Evolutionary conservation across 1,284 basidiomycete species (phyloP).

Genomic region (Volvariella volvacea): DNA sequence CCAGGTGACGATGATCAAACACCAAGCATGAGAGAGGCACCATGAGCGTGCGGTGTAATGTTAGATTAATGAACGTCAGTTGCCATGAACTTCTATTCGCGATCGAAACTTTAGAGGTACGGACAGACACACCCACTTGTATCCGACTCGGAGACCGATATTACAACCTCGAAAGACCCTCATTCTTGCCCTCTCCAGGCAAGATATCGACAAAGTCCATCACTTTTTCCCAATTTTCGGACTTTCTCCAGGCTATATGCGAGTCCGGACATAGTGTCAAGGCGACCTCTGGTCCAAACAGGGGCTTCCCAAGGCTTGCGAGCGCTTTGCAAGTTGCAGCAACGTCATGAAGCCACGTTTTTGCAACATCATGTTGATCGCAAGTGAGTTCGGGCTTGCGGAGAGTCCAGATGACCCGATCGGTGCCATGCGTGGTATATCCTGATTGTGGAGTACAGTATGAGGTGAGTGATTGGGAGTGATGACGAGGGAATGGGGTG

Average conservation of each 20-base stretch:
- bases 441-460: constrained; percentile 31
- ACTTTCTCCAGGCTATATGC: constrained; percentile 45
- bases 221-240: constrained; percentile 41
- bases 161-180: too few species aligned
- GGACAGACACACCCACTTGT: too few species aligned
- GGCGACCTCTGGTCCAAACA: constrained; percentile 28
- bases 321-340: constrained; percentile 31
- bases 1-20: too few species aligned
- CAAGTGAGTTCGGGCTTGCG: constrained; percentile 27
- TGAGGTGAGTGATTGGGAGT: constrained; percentile 11
- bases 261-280: constrained; percentile 44
- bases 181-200: constrained; percentile 9
- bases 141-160: not conserved
- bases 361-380: constrained; percentile 38
- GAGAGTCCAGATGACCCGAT: constrained; percentile 38
- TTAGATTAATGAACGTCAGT: too few species aligned
- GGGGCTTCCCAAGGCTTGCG: constrained; percentile 24
- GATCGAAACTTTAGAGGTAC: too few species aligned
- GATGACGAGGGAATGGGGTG: constrained; percentile 8
- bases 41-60: too few species aligned
- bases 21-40: too few species aligned
- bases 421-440: constrained; percentile 64
- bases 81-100: too few species aligned
- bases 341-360: constrained; percentile 45
- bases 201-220: constrained; percentile 27